Evolutionary conservation across 192 early-diverging fungal species (phyloP).

Genomic region (Lunasporangiospora selenospora): DNA sequence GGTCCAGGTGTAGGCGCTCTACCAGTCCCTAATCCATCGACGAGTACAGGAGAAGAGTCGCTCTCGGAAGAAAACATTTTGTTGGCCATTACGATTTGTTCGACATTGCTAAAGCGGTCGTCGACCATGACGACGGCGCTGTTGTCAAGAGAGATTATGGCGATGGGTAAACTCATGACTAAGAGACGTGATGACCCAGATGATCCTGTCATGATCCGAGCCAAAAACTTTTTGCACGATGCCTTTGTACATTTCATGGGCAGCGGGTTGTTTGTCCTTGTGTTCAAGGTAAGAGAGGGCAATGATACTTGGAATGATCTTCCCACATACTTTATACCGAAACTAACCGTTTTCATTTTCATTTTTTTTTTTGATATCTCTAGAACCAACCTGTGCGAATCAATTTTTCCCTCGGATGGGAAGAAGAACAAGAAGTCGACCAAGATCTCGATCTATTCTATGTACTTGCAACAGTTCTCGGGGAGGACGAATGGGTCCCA

Average conservation of each 20-base stretch:
- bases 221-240: constrained; percentile 57
- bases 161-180: constrained; percentile 60
- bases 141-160: constrained; percentile 64
- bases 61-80: constrained; percentile 62
- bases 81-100: constrained; percentile 58
- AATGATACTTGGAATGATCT: no score
- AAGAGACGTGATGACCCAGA: constrained; percentile 48
- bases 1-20: not conserved
- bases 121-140: constrained; percentile 62
- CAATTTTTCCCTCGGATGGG: constrained; percentile 33
- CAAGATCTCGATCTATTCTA: constrained; percentile 61
- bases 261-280: constrained; percentile 66
- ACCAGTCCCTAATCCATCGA: not conserved
- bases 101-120: constrained; percentile 55
- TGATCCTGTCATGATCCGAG: constrained; percentile 55
- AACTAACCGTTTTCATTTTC: not conserved
- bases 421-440: constrained; percentile 46
- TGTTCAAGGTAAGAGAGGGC: constrained; percentile 68
- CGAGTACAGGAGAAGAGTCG: constrained; percentile 14
- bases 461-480: constrained; percentile 56
- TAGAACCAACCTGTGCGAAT: constrained; percentile 27
- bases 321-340: no score
- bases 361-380: not conserved
- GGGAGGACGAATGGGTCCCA: constrained; percentile 55
- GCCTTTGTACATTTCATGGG: constrained; percentile 62